Evolutionary conservation across 768 basidiomycete genomes (phyloP), one percentile per base, ranked within the genome.

Genomic region (Russula virescens): DNA sequence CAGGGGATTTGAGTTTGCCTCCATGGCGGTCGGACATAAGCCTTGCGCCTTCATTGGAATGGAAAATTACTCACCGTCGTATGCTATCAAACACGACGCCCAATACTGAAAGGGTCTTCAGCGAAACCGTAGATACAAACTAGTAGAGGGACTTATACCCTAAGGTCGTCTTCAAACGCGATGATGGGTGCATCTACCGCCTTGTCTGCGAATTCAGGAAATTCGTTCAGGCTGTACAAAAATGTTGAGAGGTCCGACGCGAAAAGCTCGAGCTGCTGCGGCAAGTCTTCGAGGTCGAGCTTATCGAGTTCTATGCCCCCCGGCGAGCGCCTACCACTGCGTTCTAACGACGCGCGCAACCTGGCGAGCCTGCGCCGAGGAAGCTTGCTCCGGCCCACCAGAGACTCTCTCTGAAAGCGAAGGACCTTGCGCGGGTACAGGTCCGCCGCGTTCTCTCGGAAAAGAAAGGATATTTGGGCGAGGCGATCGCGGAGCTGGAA

Each of bases 141-240:
- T 19, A 21, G 42, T 6, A 53, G 46, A 68, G 26, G 35, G 38
- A 8, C 34, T n/a, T 25, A 47, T 66, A 86, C 87, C 76, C 81
- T 83, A 50, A 90, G 75, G 71, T 91, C 87, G 0, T 82, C 82
- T 70, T 88, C 84, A 58, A 90, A 86, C 11, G 82, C 80, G 60
- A 80, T 69, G 56, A 89, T 85, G 7, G 86, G 85, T 0, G 82
- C 76, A 69, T 89, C 88, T 47, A 83, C 82, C 5, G 82, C 83
- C 67, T 91, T 87, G 60, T 89, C 86, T 25, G 80, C 84, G 69
- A 88, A 88, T 69, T 89, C 89, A 0, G 88, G 88, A 67, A 91
- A 89, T 69, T 90, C 88, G 62, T 89, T 88, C 64, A 91, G 72
- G 66, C 84, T 85, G 52, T 83, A 78, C 61, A 87, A 71, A 68